A percentile compares a stretch with the other conserved stretches of the same genome.
phyloP scores from a whole-genome alignment of 2,329 filamentous ascomycete genomes.

The Lecanoromycetidae sp. region DNA sequence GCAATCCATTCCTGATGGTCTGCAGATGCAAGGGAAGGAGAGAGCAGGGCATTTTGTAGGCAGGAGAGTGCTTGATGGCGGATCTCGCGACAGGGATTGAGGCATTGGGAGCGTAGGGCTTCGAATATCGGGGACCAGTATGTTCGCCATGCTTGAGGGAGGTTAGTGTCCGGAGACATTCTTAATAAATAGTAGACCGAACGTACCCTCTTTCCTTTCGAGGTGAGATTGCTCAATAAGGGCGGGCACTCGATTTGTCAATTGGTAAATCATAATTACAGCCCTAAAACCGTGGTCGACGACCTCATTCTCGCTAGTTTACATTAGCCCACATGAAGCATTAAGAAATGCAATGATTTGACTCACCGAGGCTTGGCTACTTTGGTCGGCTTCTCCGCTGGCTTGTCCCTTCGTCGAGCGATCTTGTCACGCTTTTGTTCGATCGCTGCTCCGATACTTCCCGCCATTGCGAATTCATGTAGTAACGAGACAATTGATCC shows the following conservation, averaged over 20 bases:
- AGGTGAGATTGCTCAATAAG: constrained; percentile 90
- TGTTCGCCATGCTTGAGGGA: constrained; percentile 70
- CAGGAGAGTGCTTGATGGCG: constrained; percentile 77
- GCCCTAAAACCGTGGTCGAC: constrained; percentile 70
- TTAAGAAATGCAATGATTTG: too few relatives aligned
- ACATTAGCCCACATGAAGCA: constrained; percentile 4
- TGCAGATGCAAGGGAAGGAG: constrained; percentile 67
- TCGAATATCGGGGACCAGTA: constrained; percentile 96
- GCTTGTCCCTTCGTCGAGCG: constrained; percentile 38
- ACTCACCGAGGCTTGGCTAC: constrained; percentile 44
- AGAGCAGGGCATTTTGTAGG: constrained; percentile 74
- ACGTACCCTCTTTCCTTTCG: constrained; percentile 65
- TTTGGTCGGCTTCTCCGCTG: constrained; percentile 32
- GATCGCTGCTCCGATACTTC: constrained; percentile 55
- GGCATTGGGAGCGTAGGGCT: constrained; percentile 76
- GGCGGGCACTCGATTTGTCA: constrained; percentile 69
- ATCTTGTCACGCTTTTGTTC: constrained; percentile 56
- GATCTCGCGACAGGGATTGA: constrained; percentile 87
- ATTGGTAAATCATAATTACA: constrained; percentile 65
- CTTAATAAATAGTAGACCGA: neutral
- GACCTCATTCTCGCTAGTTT: constrained; percentile 51
- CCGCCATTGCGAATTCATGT: constrained; percentile 80
- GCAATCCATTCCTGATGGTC: constrained; percentile 87
- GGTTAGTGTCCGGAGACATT: too few relatives aligned
- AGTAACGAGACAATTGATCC: constrained; percentile 73